A percentile compares a stretch with the other conserved stretches of the same genome.
These are phyloP conservation scores for Yamadazyma diddensiae DNA, from an alignment of 1,139 yeast species.

Conservation along the genomic window DNA sequence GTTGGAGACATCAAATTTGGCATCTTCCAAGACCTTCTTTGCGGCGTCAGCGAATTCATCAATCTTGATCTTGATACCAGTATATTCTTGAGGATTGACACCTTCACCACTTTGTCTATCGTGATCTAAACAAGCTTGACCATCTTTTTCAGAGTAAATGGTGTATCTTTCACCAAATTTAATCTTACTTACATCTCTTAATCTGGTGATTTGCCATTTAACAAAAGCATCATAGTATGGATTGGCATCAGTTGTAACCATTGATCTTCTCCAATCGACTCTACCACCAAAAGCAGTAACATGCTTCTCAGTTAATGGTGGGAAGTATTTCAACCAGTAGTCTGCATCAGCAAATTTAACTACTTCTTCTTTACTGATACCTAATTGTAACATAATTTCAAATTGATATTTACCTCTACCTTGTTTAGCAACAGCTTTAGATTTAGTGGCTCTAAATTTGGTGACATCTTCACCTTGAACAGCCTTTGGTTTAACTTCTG, in stretches of 20 bases:
- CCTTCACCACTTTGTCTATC: conserved; percentile 98
- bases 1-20: conserved; percentile 48
- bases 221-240: conserved; percentile 94
- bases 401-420: conserved; percentile 94
- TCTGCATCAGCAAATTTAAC: conserved; percentile 83
- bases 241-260: conserved; percentile 92
- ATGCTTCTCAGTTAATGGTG: conserved; percentile 81
- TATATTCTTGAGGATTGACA: conserved; percentile 93
- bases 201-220: conserved; percentile 93
- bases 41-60: conserved; percentile 63
- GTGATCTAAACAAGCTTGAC: conserved; percentile 99
- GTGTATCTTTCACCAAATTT: conserved; percentile 98
- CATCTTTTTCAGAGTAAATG: conserved; percentile 94
- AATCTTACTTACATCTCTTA: conserved; percentile 83
- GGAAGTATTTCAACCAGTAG: conserved; percentile 89
- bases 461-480: conserved; percentile 71
- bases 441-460: conserved; percentile 87
- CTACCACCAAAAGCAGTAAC: conserved; percentile 86
- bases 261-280: conserved; percentile 98
- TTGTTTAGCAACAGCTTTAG: conserved; percentile 89
- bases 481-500: conserved; percentile 24
- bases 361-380: conserved; percentile 80
- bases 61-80: conserved; percentile 82
- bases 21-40: conserved; percentile 43
- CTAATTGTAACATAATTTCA: conserved; percentile 94